Evolutionary conservation across 2,329 filamentous ascomycete genomes (phyloP).

Genomic region (Cercospora citrullina): DNA sequence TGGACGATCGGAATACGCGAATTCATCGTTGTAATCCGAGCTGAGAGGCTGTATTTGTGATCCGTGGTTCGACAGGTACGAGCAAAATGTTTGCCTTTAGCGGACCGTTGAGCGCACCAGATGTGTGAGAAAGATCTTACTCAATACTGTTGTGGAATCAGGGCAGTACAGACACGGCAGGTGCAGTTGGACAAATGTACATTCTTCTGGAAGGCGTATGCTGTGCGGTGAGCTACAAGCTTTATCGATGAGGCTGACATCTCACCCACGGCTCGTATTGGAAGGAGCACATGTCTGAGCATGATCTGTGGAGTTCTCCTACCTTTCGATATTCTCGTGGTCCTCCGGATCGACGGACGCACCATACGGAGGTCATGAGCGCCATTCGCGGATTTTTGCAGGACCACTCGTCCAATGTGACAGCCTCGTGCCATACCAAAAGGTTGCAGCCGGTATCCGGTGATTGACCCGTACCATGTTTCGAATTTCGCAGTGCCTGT

Average conservation of each 20-base stretch:
- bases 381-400: slow-evolving; percentile 18
- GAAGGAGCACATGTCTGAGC: background rate
- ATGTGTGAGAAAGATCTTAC: background rate
- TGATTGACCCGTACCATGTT: background rate
- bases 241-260: background rate
- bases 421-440: background rate
- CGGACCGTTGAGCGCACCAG: background rate
- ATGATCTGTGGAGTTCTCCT: background rate
- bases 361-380: background rate
- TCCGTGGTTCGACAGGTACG: background rate
- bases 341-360: background rate
- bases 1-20: background rate
- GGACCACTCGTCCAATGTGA: background rate
- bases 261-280: background rate
- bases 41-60: background rate
- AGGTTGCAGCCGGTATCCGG: background rate
- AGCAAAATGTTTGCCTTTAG: background rate
- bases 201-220: background rate
- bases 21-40: background rate
- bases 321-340: background rate
- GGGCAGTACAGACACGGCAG: background rate
- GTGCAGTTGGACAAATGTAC: background rate
- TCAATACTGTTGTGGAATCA: background rate
- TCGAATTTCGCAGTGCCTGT: background rate
- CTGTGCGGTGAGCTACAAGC: background rate